Conservation (phyloP, 352 stramenopile genomes). For the Aphanomyces invadans region DNA sequence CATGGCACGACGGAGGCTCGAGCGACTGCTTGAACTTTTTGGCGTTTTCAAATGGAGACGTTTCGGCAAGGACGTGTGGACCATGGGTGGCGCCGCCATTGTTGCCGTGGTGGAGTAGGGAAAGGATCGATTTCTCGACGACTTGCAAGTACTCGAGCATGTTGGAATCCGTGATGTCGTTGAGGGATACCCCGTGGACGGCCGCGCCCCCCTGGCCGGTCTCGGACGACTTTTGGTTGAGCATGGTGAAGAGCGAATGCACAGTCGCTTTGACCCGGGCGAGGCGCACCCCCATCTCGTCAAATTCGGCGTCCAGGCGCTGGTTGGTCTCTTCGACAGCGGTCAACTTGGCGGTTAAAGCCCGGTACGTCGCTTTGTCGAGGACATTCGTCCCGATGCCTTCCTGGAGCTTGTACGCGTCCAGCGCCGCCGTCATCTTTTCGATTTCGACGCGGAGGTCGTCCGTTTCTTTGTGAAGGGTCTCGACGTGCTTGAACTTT, state of each 20-base stretch:
- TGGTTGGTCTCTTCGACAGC: slow-evolving; percentile 36
- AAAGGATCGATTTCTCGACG: slow-evolving; percentile 63
- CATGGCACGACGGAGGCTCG: background rate
- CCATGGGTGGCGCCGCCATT: slow-evolving; percentile 10
- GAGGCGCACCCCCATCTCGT: slow-evolving; percentile 46
- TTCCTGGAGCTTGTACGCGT: slow-evolving; percentile 60
- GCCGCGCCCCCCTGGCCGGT: background rate
- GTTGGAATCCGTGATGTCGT: slow-evolving; percentile 51
- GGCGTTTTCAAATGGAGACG: slow-evolving; percentile 6
- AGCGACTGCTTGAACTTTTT: slow-evolving; percentile 16
- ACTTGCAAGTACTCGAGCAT: slow-evolving; percentile 69
- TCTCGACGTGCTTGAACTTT: slow-evolving; percentile 67
- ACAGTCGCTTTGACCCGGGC: slow-evolving; percentile 55
- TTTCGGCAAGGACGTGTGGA: slow-evolving; percentile 6
- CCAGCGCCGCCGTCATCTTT: slow-evolving; percentile 38
- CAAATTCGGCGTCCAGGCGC: slow-evolving; percentile 46
- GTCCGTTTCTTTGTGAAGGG: slow-evolving; percentile 51
- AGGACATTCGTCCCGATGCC: slow-evolving; percentile 48
- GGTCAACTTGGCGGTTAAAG: slow-evolving; percentile 35
- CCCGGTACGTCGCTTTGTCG: slow-evolving; percentile 48
- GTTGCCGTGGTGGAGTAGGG: slow-evolving; percentile 44
- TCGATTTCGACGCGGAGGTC: slow-evolving; percentile 44
- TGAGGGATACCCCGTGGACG: slow-evolving; percentile 7
- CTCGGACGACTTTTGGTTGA: slow-evolving; percentile 33
- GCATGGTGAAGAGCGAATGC: slow-evolving; percentile 64